phyloP scores from a whole-genome alignment of 2,329 filamentous ascomycete species.

The Zasmidium citrigriseum region DNA sequence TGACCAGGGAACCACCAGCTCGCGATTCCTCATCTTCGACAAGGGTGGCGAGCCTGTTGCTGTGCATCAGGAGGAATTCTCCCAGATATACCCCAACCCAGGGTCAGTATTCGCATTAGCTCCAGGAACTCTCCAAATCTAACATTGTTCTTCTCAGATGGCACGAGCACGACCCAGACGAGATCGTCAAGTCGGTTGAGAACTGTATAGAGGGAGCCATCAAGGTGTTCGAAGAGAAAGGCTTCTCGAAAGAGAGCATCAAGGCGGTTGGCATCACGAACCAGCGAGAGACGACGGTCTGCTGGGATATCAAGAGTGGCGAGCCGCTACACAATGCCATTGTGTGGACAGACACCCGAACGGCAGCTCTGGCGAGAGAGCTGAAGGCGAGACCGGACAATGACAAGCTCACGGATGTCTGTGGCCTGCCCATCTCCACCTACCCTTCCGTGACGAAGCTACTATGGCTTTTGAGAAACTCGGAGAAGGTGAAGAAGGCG shows the following conservation, averaged over 20 bases:
- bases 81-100: conserved; percentile 79
- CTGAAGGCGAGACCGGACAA: conserved; percentile 68
- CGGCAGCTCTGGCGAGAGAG: conserved; percentile 72
- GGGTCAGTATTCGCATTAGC: conserved; percentile 62
- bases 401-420: conserved; percentile 68
- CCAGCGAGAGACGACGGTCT: conserved; percentile 83
- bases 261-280: conserved; percentile 83
- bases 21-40: conserved; percentile 89
- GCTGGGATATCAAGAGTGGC: conserved; percentile 81
- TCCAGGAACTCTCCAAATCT: conserved; percentile 4
- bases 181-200: conserved; percentile 73
- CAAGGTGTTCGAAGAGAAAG: conserved; percentile 68
- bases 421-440: conserved; percentile 81
- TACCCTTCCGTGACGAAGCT: conserved; percentile 88
- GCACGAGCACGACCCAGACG: conserved; percentile 85
- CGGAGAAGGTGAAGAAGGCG: conserved; percentile 67
- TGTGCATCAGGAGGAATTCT: conserved; percentile 83
- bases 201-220: conserved; percentile 77
- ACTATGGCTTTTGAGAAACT: conserved; percentile 76
- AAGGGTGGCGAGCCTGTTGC: conserved; percentile 74
- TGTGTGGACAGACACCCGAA: conserved; percentile 88
- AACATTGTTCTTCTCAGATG: conserved; percentile 59
- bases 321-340: conserved; percentile 81
- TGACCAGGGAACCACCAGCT: conserved; percentile 88
- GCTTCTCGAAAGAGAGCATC: conserved; percentile 68